phyloP scores from a whole-genome alignment of 73 alveolate genomes.

The Diophrys sp. region DNA sequence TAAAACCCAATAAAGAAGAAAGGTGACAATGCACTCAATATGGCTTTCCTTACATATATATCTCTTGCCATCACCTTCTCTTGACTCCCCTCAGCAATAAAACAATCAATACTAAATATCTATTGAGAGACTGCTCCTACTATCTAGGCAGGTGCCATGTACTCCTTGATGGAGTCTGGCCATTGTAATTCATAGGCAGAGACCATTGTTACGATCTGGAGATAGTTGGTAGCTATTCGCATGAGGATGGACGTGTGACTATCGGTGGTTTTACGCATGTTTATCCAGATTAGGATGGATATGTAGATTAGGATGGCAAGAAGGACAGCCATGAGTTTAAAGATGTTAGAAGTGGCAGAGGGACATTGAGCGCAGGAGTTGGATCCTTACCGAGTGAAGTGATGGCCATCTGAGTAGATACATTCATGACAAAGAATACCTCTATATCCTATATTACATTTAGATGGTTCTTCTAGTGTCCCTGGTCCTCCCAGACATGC shows the following conservation, averaged over 20 bases:
- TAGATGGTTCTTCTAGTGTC: no score
- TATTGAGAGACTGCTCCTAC: not conserved
- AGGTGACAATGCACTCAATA: not conserved
- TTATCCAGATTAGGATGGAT: not conserved
- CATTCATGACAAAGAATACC: no score
- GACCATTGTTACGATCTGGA: not conserved
- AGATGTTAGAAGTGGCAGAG: not conserved
- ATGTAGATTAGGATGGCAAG: not conserved
- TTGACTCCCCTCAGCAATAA: not conserved
- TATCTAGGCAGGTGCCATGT: not conserved
- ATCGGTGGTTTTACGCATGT: not conserved
- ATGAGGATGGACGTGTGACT: slow-evolving; percentile 14
- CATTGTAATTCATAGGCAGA: not conserved
- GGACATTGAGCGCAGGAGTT: slow-evolving; percentile 5
- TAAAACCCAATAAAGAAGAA: not conserved
- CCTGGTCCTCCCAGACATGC: slow-evolving; percentile 15
- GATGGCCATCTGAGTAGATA: no score
- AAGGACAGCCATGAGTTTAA: slow-evolving; percentile 7
- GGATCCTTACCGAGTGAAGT: not conserved
- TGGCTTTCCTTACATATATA: not conserved
- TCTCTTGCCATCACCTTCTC: slow-evolving; percentile 7
- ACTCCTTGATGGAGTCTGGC: not conserved
- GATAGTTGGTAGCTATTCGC: slow-evolving; percentile 8
- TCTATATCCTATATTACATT: no score
- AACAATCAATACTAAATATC: slow-evolving; percentile 10